phyloP scores from a whole-genome alignment of 2,329 filamentous ascomycete species.

The Colletotrichum tropicicola region DNA sequence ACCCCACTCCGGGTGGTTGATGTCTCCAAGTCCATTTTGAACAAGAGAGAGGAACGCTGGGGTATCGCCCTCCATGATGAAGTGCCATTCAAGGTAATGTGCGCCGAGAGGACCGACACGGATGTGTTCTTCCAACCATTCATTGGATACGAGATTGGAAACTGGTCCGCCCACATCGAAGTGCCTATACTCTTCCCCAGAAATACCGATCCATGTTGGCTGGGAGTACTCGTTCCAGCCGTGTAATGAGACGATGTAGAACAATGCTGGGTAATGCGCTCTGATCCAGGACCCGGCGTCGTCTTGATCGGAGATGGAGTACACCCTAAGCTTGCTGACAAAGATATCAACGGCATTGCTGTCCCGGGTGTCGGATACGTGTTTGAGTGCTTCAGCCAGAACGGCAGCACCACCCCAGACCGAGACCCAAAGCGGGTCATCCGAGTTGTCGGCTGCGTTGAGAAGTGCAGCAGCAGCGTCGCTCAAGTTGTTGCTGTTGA shows the following conservation, averaged over 20 bases:
- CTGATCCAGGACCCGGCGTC: slow-evolving; percentile 65
- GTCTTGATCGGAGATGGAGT: slow-evolving; percentile 68
- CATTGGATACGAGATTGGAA: slow-evolving; percentile 50
- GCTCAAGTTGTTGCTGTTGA: slow-evolving; percentile 38
- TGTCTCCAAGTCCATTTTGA: slow-evolving; percentile 55
- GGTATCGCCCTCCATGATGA: slow-evolving; percentile 61
- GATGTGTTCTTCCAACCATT: slow-evolving; percentile 62
- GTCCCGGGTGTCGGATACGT: slow-evolving; percentile 43
- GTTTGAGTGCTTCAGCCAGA: slow-evolving; percentile 55
- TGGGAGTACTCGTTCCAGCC: slow-evolving; percentile 62
- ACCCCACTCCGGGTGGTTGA: slow-evolving; percentile 55
- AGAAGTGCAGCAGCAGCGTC: slow-evolving; percentile 53
- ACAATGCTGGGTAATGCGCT: slow-evolving; percentile 58
- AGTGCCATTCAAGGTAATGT: slow-evolving; percentile 55
- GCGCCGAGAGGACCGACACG: slow-evolving; percentile 55
- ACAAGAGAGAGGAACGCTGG: slow-evolving; percentile 58
- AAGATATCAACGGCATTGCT: slow-evolving; percentile 43
- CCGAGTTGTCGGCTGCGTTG: slow-evolving; percentile 31
- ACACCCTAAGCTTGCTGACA: slow-evolving; percentile 54
- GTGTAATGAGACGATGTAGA: slow-evolving; percentile 64
- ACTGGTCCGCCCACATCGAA: background rate
- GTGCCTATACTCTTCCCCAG: slow-evolving; percentile 11
- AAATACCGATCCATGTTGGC: slow-evolving; percentile 66
- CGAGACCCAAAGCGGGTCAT: slow-evolving; percentile 58
- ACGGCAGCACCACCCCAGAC: slow-evolving; percentile 63